A percentile compares a stretch with the other conserved stretches of the same genome.
Evolutionary conservation across 106 monocot species (phyloP).

Genomic region (Dioscorea zingiberensis): DNA sequence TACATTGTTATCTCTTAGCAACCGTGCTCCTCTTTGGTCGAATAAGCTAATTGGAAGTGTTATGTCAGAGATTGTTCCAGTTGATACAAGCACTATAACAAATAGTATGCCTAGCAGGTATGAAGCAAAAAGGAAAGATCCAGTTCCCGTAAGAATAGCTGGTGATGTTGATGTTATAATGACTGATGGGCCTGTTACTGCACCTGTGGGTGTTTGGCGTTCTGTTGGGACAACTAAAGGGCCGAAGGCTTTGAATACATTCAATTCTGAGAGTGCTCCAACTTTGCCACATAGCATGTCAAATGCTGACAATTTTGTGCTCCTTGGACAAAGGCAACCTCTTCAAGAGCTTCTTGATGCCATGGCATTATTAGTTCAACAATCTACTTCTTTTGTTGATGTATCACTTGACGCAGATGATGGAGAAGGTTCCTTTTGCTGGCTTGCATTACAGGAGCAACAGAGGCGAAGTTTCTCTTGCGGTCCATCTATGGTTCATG

Average conservation of each 20-base stretch:
- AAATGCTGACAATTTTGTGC: slow-evolving; percentile 31
- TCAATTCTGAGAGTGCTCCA: slow-evolving; percentile 27
- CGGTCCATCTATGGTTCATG: slow-evolving; percentile 86
- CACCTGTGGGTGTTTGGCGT: slow-evolving; percentile 89
- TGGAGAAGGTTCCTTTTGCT: slow-evolving; percentile 66
- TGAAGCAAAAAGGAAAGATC: slow-evolving; percentile 61
- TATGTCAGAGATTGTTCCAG: slow-evolving; percentile 23
- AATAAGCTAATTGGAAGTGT: slow-evolving; percentile 26
- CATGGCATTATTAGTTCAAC: slow-evolving; percentile 70
- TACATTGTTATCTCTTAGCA: slow-evolving; percentile 46
- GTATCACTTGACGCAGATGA: slow-evolving; percentile 66
- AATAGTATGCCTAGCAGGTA: slow-evolving; percentile 33
- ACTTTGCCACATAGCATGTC: slow-evolving; percentile 26
- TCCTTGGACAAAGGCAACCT: slow-evolving; percentile 39
- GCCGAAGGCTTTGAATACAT: slow-evolving; percentile 29
- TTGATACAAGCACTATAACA: slow-evolving; percentile 19
- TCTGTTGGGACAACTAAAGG: slow-evolving; percentile 61
- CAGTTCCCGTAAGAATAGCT: slow-evolving; percentile 66
- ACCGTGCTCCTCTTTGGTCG: slow-evolving; percentile 25
- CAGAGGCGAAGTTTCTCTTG: slow-evolving; percentile 74
- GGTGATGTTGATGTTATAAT: slow-evolving; percentile 60
- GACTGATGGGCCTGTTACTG: slow-evolving; percentile 32
- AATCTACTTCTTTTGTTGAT: slow-evolving; percentile 81
- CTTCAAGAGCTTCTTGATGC: slow-evolving; percentile 84
- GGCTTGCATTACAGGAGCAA: slow-evolving; percentile 89